phyloP scores from a whole-genome alignment of 1,284 basidiomycete genomes.

The Athelia psychrophila region DNA sequence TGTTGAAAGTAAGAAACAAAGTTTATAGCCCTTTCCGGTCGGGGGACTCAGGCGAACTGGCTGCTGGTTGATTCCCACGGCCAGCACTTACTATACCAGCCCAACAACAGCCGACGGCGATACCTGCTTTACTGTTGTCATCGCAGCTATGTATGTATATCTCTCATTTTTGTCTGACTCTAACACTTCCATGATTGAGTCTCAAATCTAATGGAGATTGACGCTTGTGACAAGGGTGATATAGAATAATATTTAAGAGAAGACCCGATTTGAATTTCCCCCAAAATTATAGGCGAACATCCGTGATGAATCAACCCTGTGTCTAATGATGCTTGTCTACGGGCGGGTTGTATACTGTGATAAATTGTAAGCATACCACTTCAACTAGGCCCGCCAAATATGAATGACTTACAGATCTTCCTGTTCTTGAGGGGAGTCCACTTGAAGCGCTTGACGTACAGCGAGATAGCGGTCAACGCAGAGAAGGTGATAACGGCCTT shows the following conservation, averaged over 20 bases:
- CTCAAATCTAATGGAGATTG: background rate
- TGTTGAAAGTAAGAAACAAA: background rate
- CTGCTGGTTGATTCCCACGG: too few species aligned
- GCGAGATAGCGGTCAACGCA: constrained; percentile 72
- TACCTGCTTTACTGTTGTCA: too few species aligned
- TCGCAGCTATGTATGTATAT: too few species aligned
- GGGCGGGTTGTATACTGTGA: constrained; percentile 53
- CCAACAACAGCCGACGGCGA: too few species aligned
- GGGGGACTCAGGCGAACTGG: too few species aligned
- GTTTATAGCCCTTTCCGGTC: too few species aligned
- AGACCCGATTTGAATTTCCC: background rate
- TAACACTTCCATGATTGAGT: background rate
- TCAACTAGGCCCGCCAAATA: constrained; percentile 1
- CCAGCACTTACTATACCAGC: too few species aligned
- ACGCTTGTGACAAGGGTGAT: background rate
- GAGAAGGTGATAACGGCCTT: constrained; percentile 93
- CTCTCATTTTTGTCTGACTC: too few species aligned
- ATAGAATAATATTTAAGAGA: constrained; percentile 1
- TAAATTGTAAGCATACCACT: constrained; percentile 11
- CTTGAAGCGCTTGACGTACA: constrained; percentile 96
- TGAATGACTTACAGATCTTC: constrained; percentile 73
- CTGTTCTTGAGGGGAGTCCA: constrained; percentile 91
- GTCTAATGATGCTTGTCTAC: constrained; percentile 38
- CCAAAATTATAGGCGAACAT: background rate
- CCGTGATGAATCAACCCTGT: background rate